These are phyloP conservation scores for Phlebiopsis flavidoalba DNA, from an alignment of 768 basidiomycete genomes.

Conservation along the genomic window DNA sequence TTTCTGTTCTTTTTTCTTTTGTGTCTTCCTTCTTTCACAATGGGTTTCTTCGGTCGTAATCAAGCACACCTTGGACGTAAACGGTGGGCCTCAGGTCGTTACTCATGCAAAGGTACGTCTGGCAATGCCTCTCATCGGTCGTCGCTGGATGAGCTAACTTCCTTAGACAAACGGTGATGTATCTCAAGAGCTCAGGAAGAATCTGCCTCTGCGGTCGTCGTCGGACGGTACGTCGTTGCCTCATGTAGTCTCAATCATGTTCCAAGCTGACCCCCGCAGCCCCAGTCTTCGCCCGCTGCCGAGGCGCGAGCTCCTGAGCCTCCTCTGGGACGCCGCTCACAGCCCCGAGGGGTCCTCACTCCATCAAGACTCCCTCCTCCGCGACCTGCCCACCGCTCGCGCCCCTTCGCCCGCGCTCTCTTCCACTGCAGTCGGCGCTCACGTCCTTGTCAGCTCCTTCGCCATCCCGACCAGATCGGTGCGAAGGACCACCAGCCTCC, in stretches of 20 bases:
- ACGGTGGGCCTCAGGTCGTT: too few species aligned
- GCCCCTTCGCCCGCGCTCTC: not conserved
- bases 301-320: not conserved
- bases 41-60: not conserved
- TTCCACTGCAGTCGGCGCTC: too few species aligned
- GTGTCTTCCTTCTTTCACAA: not conserved
- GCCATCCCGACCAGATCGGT: too few species aligned
- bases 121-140: not conserved
- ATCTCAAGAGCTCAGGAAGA: not conserved
- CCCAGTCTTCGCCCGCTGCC: not conserved
- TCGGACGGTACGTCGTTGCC: not conserved
- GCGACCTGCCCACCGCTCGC: not conserved
- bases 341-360: slow-evolving; percentile 3
- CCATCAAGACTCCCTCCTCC: not conserved
- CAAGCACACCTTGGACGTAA: not conserved
- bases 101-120: not conserved
- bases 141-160: not conserved
- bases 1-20: not conserved
- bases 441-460: not conserved
- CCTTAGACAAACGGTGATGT: not conserved
- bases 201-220: not conserved
- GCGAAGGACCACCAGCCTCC: not conserved
- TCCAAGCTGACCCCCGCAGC: not conserved
- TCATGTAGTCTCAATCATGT: not conserved
- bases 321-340: slow-evolving; percentile 1